Evolutionary conservation across 2,329 filamentous ascomycete species (phyloP).

Genomic region (Curvularia spicifera): DNA sequence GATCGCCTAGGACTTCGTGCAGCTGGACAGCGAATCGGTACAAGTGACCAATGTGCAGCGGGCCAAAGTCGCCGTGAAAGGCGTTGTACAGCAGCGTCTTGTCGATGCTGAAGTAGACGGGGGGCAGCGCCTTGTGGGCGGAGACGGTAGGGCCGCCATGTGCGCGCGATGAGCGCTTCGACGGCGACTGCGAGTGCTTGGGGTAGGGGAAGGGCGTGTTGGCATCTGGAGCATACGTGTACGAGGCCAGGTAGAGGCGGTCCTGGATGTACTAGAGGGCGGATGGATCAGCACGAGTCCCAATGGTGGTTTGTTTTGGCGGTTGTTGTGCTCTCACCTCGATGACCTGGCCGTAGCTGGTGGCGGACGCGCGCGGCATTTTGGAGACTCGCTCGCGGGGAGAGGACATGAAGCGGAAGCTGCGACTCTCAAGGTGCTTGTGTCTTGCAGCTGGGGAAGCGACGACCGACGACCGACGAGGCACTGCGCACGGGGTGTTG

Average conservation of each 20-base stretch:
- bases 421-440: conserved; percentile 19
- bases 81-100: conserved; percentile 94
- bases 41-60: conserved; percentile 93
- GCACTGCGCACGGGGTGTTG: conserved; percentile 14
- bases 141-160: conserved; percentile 63
- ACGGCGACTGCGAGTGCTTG: conserved; percentile 69
- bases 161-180: conserved; percentile 73
- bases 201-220: conserved; percentile 88
- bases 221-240: conserved; percentile 78
- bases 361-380: conserved; percentile 44
- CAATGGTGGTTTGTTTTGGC: conserved; percentile 32
- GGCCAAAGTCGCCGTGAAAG: conserved; percentile 98
- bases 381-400: conserved; percentile 35
- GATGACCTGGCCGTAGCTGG: conserved; percentile 83
- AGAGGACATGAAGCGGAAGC: conserved; percentile 36
- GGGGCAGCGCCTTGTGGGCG: conserved; percentile 62
- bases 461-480: conserved; percentile 6
- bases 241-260: conserved; percentile 92
- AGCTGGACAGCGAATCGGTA: conserved; percentile 96
- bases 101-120: conserved; percentile 95
- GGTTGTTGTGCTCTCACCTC: conserved; percentile 74
- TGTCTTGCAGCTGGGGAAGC: conserved; percentile 20
- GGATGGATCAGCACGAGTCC: conserved; percentile 18
- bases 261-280: conserved; percentile 61
- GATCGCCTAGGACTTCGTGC: conserved; percentile 91